phyloP scores from a whole-genome alignment of 352 stramenopile genomes.

The Thraustotheca clavata region DNA sequence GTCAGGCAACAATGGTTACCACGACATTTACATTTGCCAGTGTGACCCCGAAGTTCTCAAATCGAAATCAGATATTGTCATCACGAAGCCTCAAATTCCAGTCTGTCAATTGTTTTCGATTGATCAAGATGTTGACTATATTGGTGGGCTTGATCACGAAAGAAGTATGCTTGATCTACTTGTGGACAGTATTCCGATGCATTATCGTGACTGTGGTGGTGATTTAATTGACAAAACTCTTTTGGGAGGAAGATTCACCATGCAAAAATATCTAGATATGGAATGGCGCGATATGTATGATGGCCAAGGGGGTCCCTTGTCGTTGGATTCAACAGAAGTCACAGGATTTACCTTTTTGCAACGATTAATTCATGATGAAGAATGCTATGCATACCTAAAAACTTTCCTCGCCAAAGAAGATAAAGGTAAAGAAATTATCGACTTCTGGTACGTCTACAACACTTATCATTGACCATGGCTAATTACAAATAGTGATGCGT shows the following conservation, averaged over 20 bases:
- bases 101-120: conserved; percentile 77
- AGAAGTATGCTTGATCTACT: conserved; percentile 68
- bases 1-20: neutral
- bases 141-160: conserved; percentile 73
- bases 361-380: conserved; percentile 79
- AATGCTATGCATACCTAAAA: conserved; percentile 79
- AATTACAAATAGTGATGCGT: conserved; percentile 61
- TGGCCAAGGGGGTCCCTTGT: conserved; percentile 28
- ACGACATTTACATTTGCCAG: conserved; percentile 14
- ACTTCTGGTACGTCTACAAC: conserved; percentile 16
- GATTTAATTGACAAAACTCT: conserved; percentile 83
- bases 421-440: conserved; percentile 25
- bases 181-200: conserved; percentile 78
- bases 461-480: conserved; percentile 16
- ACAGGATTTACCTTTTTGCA: conserved; percentile 80
- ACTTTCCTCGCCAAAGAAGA: conserved; percentile 58
- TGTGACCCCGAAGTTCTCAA: neutral
- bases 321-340: conserved; percentile 54
- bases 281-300: conserved; percentile 24
- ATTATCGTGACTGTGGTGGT: conserved; percentile 76
- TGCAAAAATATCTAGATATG: conserved; percentile 66
- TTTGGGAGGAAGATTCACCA: conserved; percentile 66
- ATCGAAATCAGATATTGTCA: neutral
- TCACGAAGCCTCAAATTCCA: conserved; percentile 20
- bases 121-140: conserved; percentile 53